A percentile compares a stretch with the other conserved stretches of the same genome.
These are phyloP conservation scores for Backusella circina DNA, from an alignment of 192 early-diverging fungal species.

Conservation along the genomic window DNA sequence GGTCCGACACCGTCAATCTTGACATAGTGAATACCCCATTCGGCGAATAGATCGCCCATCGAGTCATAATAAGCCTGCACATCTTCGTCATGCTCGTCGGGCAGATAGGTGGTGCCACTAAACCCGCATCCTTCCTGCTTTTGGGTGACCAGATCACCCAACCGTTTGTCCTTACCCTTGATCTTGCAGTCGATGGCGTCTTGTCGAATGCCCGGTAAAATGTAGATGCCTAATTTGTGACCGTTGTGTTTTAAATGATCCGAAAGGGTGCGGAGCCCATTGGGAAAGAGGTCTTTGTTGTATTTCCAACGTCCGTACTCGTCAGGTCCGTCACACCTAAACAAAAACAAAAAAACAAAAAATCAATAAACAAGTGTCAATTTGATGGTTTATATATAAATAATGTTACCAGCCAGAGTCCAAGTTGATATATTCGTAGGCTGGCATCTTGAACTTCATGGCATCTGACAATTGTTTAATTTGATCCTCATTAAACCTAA, in stretches of 20 bases:
- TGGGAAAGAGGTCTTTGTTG: conserved; percentile 23
- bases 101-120: conserved; percentile 15
- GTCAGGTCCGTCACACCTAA: conserved; percentile 11
- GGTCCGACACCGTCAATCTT: conserved; percentile 31
- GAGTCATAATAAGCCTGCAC: conserved; percentile 26
- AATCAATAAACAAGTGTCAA: neutral
- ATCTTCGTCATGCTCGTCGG: conserved; percentile 8
- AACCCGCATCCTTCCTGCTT: conserved; percentile 26
- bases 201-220: conserved; percentile 25
- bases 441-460: conserved; percentile 27
- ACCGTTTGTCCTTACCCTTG: neutral
- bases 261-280: conserved; percentile 12
- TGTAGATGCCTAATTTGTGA: conserved; percentile 29
- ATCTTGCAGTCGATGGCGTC: conserved; percentile 14
- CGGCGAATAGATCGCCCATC: conserved; percentile 23
- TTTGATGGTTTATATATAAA: neutral
- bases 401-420: conserved; percentile 25
- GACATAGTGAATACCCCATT: conserved; percentile 29
- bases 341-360: neutral
- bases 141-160: conserved; percentile 8
- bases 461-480: conserved; percentile 22
- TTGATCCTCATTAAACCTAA: conserved; percentile 30
- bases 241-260: conserved; percentile 21
- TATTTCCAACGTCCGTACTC: conserved; percentile 26
- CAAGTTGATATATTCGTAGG: conserved; percentile 28